Percentiles rank a stretch among this genome's conserved stretches.
Evolutionary conservation across 345 rosid species (phyloP).

Genomic region (Moringa oleifera): DNA sequence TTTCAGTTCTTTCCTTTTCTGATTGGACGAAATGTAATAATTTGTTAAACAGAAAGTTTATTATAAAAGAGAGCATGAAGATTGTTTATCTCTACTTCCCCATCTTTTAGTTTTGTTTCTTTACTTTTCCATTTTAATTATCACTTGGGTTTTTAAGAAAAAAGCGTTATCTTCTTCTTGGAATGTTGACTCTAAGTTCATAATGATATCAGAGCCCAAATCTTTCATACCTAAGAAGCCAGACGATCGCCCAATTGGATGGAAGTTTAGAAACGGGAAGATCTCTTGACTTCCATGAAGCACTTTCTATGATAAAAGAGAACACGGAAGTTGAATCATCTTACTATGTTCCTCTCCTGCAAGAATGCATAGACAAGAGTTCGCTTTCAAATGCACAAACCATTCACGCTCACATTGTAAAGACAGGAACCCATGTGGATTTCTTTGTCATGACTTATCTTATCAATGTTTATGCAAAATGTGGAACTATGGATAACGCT

Average conservation of each 20-base stretch:
- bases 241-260: constrained; percentile 20
- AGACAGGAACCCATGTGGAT: constrained; percentile 35
- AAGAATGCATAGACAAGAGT: constrained; percentile 38
- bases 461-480: constrained; percentile 45
- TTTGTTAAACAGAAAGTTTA: too few relatives aligned
- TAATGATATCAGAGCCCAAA: constrained; percentile 22
- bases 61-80: too few relatives aligned
- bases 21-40: too few relatives aligned
- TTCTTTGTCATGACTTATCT: constrained; percentile 34
- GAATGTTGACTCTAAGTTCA: constrained; percentile 8
- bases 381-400: constrained; percentile 26
- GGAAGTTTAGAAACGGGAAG: constrained; percentile 16
- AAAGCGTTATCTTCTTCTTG: background rate
- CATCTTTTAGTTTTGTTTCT: background rate
- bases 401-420: constrained; percentile 47
- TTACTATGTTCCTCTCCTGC: constrained; percentile 39
- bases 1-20: background rate
- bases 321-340: constrained; percentile 21
- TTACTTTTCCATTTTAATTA: background rate
- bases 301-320: constrained; percentile 26
- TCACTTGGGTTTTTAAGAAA: background rate
- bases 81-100: background rate
- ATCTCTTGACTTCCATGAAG: constrained; percentile 29
- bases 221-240: constrained; percentile 22
- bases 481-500: constrained; percentile 37